Conservation (phyloP, 305 asterid species). For the Fraxinus albicans region DNA sequence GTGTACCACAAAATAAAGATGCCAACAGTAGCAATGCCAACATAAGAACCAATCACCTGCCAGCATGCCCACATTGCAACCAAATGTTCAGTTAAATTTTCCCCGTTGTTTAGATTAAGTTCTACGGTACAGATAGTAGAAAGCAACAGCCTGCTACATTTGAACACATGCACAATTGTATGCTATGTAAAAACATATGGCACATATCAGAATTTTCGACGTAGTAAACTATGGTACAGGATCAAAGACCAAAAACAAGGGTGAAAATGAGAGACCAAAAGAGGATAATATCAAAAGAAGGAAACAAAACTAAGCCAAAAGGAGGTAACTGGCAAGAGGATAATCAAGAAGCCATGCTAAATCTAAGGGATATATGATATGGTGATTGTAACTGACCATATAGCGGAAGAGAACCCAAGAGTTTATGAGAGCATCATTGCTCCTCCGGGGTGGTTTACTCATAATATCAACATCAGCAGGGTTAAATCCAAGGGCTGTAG, state of each 20-base stretch:
- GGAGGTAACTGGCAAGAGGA: constrained; percentile 4
- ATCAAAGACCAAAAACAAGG: background rate
- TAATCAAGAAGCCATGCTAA: background rate
- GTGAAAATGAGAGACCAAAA: background rate
- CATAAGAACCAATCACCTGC: constrained; percentile 88
- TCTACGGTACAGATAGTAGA: background rate
- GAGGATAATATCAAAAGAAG: background rate
- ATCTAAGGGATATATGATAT: background rate
- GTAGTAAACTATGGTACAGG: background rate
- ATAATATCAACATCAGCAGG: constrained; percentile 88
- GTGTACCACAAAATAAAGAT: constrained; percentile 86
- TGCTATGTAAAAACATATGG: background rate
- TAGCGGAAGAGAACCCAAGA: constrained; percentile 87
- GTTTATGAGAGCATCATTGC: constrained; percentile 66
- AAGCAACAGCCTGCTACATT: background rate
- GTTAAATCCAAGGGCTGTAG: constrained; percentile 91
- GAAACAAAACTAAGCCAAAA: background rate
- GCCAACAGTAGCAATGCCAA: constrained; percentile 89
- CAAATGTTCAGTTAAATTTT: background rate
- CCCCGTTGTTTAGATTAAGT: background rate
- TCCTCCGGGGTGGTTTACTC: constrained; percentile 84
- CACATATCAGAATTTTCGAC: background rate
- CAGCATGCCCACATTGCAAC: constrained; percentile 5
- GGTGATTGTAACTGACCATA: constrained; percentile 45
- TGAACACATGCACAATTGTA: background rate